Evolutionary conservation across 2,329 filamentous ascomycete genomes (phyloP), one percentile per base, ranked within the genome.

Genomic region (Conoideocrella luteorostrata): DNA sequence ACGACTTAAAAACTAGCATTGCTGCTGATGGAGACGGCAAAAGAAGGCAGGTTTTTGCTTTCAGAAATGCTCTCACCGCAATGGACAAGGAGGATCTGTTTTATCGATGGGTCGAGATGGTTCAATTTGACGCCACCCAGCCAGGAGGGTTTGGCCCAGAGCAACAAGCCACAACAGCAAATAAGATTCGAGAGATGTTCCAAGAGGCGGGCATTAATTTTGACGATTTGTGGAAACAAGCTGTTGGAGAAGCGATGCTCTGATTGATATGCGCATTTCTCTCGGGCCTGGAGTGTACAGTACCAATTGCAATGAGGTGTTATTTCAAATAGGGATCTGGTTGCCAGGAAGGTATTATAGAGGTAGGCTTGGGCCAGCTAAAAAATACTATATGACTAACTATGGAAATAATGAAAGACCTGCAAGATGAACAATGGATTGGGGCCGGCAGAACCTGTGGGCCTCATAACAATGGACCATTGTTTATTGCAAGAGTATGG

Each of bases 61-160:
- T 96, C 61, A 82, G 87, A 54, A 84, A 93, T 34, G 80, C 81
- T 17, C 72, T 96, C 53, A 74, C 77, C 2, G 74, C 74, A 3
- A 72, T 93, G 63, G 88, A 85, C 34, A 95, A 95, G 65, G 90
- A 95, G 62, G 81, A 85, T 50, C 63, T 96, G 42, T 96, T 96
- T 68, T 95, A 86, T 68, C 80, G 84, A 44, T 95, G 89, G 88
- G 86, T 95, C 39, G 90, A 96, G 68, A 77, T 94, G 58, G 82
- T 96, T 39, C 89, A 96, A 66, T 94, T 81, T 56, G 89, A 95
- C 66, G 84, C 86, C 33, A 84, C 81, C 28, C 77, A 78, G 52
- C 86, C 88, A 0, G 87, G 84, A 15, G 87, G 86, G 0, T 94
- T 95, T 58, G 86, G 83, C 2, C 68, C 74, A 0, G 84, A 89